These are phyloP conservation scores for Kalaharituber pfeilii DNA, from an alignment of 2,329 filamentous ascomycete genomes.

Conservation along the genomic window DNA sequence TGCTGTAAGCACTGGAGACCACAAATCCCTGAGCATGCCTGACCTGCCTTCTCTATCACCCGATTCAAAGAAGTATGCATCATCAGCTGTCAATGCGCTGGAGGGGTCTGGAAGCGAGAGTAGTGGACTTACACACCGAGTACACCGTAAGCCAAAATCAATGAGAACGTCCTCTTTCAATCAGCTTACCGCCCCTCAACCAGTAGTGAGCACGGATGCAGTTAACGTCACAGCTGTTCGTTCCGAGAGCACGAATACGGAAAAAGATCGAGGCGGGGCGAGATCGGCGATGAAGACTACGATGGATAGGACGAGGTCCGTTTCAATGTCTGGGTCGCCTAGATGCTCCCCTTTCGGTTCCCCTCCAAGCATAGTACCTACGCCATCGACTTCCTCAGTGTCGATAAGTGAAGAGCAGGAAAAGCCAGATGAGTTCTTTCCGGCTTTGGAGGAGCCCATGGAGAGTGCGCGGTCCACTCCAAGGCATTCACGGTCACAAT, in stretches of 20 bases:
- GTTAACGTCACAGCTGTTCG: constrained; percentile 18
- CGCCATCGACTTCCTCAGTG: neutral
- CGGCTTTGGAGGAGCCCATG: neutral
- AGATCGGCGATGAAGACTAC: constrained; percentile 7
- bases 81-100: constrained; percentile 27
- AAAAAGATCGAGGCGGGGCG: constrained; percentile 14
- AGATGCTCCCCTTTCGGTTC: neutral
- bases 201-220: constrained; percentile 16
- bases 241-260: constrained; percentile 12
- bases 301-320: neutral
- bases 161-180: constrained; percentile 12
- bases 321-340: neutral
- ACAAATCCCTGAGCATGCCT: constrained; percentile 27
- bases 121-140: constrained; percentile 8
- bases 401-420: neutral
- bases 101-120: constrained; percentile 17
- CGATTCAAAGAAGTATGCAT: constrained; percentile 27
- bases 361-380: neutral
- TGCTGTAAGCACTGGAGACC: constrained; percentile 15
- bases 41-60: constrained; percentile 18
- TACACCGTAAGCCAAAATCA: constrained; percentile 13
- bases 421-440: neutral
- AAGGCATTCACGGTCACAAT: neutral
- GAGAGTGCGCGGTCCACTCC: neutral
- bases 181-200: constrained; percentile 15